Evolutionary conservation across 441 rosid species (phyloP).

Genomic region (Adansonia gregorii): DNA sequence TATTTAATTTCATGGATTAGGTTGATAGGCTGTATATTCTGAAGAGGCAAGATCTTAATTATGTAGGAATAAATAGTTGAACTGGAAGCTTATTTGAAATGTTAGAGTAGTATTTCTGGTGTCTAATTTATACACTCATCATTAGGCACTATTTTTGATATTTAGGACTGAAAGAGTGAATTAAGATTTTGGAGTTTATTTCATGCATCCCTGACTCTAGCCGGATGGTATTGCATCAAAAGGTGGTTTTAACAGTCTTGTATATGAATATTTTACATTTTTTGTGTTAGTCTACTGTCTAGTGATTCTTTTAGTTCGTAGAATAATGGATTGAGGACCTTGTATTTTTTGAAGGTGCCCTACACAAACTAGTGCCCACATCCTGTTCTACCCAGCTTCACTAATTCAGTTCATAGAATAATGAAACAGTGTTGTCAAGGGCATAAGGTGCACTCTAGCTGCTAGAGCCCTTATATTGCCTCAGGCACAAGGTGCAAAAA

Average conservation of each 20-base stretch:
- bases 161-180: not conserved
- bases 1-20: not conserved
- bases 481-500: no score
- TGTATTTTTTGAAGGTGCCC: not conserved
- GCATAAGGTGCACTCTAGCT: no score
- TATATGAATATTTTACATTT: not conserved
- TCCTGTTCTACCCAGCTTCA: not conserved
- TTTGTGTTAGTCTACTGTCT: not conserved
- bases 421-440: no score
- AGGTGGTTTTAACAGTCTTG: not conserved
- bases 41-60: not conserved
- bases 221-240: not conserved
- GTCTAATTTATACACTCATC: not conserved
- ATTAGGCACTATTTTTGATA: conserved; percentile 1
- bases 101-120: conserved; percentile 6
- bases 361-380: not conserved
- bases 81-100: conserved; percentile 18
- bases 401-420: no score
- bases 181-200: not conserved
- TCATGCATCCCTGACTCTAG: not conserved
- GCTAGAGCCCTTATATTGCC: no score
- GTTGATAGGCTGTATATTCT: conserved; percentile 7
- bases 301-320: not conserved
- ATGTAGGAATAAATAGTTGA: conserved; percentile 3
- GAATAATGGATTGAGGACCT: not conserved